Evolutionary conservation across 179 eudicot genomes (phyloP).

Genomic region (Beta macrorhiza): DNA sequence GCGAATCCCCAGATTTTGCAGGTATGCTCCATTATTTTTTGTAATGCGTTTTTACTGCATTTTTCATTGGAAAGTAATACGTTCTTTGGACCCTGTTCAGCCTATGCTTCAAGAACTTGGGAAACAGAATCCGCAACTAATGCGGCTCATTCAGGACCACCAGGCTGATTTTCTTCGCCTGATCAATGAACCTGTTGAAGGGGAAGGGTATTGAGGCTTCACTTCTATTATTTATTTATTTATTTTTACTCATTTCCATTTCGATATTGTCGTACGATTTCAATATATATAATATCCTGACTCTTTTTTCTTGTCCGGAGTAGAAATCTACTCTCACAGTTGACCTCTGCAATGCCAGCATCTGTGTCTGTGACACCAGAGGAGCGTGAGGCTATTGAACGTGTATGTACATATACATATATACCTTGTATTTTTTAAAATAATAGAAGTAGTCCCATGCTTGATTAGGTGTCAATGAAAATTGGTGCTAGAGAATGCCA

Average conservation of each 20-base stretch:
- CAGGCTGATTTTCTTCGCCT: conserved; percentile 90
- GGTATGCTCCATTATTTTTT: conserved; percentile 35
- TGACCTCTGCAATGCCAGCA: conserved; percentile 72
- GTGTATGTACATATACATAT: conserved; percentile 47
- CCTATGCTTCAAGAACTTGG: conserved; percentile 99
- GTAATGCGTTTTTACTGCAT: background rate
- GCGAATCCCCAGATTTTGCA: conserved; percentile 96
- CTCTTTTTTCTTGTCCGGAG: conserved; percentile 13
- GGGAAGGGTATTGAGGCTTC: conserved; percentile 59
- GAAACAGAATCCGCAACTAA: conserved; percentile 86
- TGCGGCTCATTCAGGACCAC: conserved; percentile 94
- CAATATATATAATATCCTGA: background rate
- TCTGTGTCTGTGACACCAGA: conserved; percentile 83
- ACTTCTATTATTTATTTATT: background rate
- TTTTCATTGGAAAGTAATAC: conserved; percentile 5
- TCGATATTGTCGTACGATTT: background rate
- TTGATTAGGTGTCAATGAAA: conserved; percentile 5
- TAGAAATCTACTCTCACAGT: conserved; percentile 70
- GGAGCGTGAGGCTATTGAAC: conserved; percentile 90
- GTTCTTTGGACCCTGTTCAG: conserved; percentile 42
- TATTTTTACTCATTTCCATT: background rate
- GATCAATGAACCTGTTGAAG: conserved; percentile 93
- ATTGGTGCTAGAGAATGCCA: background rate
- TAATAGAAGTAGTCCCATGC: background rate
- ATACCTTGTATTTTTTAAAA: background rate